Conservation (phyloP, 73 alveolate species). For the Diophrys appendiculata region DNA sequence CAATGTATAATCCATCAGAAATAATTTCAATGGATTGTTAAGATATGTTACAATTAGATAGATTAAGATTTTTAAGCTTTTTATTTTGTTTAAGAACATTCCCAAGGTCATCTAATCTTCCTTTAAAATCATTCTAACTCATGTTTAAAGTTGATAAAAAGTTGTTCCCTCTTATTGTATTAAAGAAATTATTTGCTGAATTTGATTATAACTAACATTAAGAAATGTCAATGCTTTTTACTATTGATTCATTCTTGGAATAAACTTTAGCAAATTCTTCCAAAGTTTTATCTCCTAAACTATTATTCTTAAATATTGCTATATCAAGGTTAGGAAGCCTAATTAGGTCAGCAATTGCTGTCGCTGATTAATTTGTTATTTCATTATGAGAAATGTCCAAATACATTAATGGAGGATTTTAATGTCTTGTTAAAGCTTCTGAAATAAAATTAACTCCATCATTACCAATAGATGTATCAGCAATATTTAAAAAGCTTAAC, state of each 20-base stretch:
- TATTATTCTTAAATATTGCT: background rate
- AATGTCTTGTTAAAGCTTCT: background rate
- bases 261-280: background rate
- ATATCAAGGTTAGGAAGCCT: background rate
- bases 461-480: conserved; percentile 44
- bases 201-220: background rate
- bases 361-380: background rate
- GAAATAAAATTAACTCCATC: conserved; percentile 32
- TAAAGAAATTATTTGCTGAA: background rate
- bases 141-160: background rate
- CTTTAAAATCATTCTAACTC: background rate
- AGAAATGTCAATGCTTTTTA: background rate
- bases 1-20: background rate
- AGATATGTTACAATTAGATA: background rate
- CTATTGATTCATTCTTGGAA: background rate
- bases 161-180: background rate
- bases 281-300: background rate
- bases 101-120: background rate
- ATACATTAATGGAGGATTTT: background rate
- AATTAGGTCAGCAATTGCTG: background rate
- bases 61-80: background rate
- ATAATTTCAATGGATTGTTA: background rate
- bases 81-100: background rate
- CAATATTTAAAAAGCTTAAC: conserved; percentile 20
- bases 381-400: background rate